These are phyloP conservation scores for Trichoderma asperellum DNA, from an alignment of 2,329 filamentous ascomycete genomes.

Conservation along the genomic window DNA sequence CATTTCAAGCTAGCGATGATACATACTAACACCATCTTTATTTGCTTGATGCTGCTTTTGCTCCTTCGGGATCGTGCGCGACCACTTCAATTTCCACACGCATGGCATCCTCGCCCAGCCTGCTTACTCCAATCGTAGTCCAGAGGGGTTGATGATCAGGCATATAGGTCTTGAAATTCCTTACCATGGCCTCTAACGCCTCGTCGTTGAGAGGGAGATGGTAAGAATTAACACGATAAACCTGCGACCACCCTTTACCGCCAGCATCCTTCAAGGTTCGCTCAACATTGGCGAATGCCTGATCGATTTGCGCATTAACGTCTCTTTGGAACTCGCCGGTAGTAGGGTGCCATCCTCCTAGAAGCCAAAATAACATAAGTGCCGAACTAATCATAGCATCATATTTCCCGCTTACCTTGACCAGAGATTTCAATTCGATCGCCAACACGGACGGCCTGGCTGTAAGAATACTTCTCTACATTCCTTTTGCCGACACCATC, in stretches of 20 bases:
- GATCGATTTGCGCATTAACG: conserved; percentile 51
- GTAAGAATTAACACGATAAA: conserved; percentile 46
- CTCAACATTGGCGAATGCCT: conserved; percentile 62
- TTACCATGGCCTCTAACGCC: not conserved
- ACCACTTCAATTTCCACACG: not conserved
- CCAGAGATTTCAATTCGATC: conserved; percentile 52
- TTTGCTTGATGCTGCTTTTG: not conserved
- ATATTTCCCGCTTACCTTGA: conserved; percentile 44
- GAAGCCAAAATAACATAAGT: not conserved
- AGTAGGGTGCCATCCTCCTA: not conserved
- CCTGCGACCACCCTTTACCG: conserved; percentile 60
- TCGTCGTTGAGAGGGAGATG: not conserved
- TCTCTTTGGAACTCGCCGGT: not conserved
- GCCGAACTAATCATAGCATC: not conserved
- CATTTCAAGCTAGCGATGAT: not conserved
- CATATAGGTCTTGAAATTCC: not conserved
- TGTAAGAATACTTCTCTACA: not conserved
- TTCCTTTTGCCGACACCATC: not conserved
- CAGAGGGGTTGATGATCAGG: not conserved
- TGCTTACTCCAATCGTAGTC: not conserved
- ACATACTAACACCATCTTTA: not conserved
- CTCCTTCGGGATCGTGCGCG: not conserved
- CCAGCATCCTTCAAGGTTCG: conserved; percentile 55
- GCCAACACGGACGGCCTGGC: conserved; percentile 53
- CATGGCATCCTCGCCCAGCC: not conserved